Evolutionary conservation across 2,329 filamentous ascomycete genomes (phyloP).

Genomic region (Xenoacremonium recifei): DNA sequence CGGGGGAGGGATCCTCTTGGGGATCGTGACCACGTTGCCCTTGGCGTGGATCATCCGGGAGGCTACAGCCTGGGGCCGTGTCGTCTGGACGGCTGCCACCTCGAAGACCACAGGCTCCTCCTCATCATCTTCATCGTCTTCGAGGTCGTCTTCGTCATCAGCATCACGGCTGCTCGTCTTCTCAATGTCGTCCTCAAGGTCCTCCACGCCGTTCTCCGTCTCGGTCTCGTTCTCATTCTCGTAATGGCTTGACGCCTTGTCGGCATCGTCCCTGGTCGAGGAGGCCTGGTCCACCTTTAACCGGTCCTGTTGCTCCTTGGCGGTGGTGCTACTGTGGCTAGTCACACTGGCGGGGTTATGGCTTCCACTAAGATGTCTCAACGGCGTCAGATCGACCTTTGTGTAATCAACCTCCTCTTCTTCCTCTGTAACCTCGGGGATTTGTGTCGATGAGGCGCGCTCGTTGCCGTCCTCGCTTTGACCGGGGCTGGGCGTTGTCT

Average conservation of each 20-base stretch:
- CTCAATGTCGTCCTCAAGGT: slow-evolving; percentile 21
- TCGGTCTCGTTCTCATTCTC: too few species aligned
- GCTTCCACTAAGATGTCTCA: slow-evolving; percentile 42
- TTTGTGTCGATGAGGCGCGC: slow-evolving; percentile 39
- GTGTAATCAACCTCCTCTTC: slow-evolving; percentile 60
- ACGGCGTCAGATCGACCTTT: slow-evolving; percentile 52
- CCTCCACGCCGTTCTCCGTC: too few species aligned
- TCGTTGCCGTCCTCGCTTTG: slow-evolving; percentile 53
- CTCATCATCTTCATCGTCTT: slow-evolving; percentile 49
- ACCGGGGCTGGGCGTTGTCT: slow-evolving; percentile 53
- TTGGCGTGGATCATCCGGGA: slow-evolving; percentile 69
- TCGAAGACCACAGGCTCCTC: slow-evolving; percentile 71
- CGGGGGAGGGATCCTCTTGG: slow-evolving; percentile 74
- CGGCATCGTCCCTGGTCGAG: slow-evolving; percentile 16
- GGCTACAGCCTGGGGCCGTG: slow-evolving; percentile 55
- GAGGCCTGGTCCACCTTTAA: slow-evolving; percentile 19
- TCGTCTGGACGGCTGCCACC: slow-evolving; percentile 57
- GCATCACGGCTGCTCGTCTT: slow-evolving; percentile 27
- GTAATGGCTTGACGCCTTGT: slow-evolving; percentile 23
- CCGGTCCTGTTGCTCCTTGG: slow-evolving; percentile 16
- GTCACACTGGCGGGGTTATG: slow-evolving; percentile 17
- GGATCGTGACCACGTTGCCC: slow-evolving; percentile 80
- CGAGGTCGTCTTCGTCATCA: slow-evolving; percentile 33
- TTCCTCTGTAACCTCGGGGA: slow-evolving; percentile 39
- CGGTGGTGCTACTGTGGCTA: slow-evolving; percentile 19